Percentiles rank a stretch among this genome's conserved stretches.
Evolutionary conservation across 768 basidiomycete genomes (phyloP).

Genomic region (Infundibulicybe gibba): DNA sequence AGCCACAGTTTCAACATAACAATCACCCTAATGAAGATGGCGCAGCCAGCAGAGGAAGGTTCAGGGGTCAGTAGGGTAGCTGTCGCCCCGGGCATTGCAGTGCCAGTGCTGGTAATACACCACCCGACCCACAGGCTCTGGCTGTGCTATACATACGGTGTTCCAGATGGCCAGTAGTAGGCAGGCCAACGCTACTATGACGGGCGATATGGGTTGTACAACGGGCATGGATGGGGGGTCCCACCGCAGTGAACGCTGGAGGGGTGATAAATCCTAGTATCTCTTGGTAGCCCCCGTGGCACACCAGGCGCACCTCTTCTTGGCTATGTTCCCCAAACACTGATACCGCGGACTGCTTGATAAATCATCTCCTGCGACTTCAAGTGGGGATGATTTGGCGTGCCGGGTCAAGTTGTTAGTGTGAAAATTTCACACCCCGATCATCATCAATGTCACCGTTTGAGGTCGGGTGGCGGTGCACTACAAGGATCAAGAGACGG

Average conservation of each 20-base stretch:
- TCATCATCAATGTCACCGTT: too few species aligned
- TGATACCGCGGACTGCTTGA: too few species aligned
- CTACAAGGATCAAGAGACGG: too few species aligned
- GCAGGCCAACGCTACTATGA: slow-evolving; percentile 56
- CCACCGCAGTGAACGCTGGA: slow-evolving; percentile 31
- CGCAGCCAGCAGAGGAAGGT: slow-evolving; percentile 19
- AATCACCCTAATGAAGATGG: slow-evolving; percentile 50
- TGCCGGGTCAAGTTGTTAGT: too few species aligned
- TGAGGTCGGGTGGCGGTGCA: too few species aligned
- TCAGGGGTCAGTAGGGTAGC: too few species aligned
- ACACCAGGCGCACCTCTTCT: slow-evolving; percentile 27
- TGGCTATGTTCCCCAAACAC: too few species aligned
- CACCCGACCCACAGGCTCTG: slow-evolving; percentile 91
- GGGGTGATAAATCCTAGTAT: slow-evolving; percentile 23
- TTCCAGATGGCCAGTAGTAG: slow-evolving; percentile 74
- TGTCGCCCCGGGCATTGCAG: slow-evolving; percentile 17
- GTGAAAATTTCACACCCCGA: too few species aligned
- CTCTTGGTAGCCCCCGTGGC: not conserved
- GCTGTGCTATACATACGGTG: slow-evolving; percentile 91
- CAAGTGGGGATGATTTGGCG: too few species aligned
- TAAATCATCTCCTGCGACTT: too few species aligned
- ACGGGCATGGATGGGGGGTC: slow-evolving; percentile 42
- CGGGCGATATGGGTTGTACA: slow-evolving; percentile 46
- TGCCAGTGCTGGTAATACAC: slow-evolving; percentile 42
- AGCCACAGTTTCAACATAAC: slow-evolving; percentile 82